phyloP scores from a whole-genome alignment of 1,284 basidiomycete species.

The Grifola frondosa region DNA sequence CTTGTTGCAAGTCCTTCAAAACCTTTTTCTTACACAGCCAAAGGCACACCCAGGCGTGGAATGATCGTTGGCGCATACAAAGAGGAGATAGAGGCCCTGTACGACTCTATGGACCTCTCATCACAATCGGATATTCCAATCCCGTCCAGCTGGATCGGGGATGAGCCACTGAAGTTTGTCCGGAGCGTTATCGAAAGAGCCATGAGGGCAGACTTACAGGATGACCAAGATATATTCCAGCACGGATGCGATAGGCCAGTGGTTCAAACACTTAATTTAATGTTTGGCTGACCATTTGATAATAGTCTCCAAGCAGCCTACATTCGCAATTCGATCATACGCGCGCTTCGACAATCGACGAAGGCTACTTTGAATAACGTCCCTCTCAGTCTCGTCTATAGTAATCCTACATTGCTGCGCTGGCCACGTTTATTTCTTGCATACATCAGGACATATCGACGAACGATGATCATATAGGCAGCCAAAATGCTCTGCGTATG shows the following conservation, averaged over 20 bases:
- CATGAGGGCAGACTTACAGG: conserved; percentile 23
- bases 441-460: no score
- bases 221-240: conserved; percentile 43
- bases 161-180: conserved; percentile 28
- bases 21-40: conserved; percentile 33
- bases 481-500: no score
- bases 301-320: conserved; percentile 36
- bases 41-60: conserved; percentile 28
- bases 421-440: conserved; percentile 26
- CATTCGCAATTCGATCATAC: conserved; percentile 33
- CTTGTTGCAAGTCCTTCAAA: conserved; percentile 28
- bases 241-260: conserved; percentile 43
- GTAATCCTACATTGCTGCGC: conserved; percentile 28
- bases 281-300: no score
- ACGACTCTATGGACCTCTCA: conserved; percentile 24
- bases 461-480: no score
- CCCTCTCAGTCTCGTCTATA: conserved; percentile 35
- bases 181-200: conserved; percentile 29
- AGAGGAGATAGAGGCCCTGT: conserved; percentile 30
- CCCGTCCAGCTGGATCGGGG: conserved; percentile 30
- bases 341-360: conserved; percentile 22
- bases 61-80: conserved; percentile 28
- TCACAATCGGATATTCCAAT: conserved; percentile 20
- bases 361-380: conserved; percentile 13
- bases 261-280: not conserved